Conservation (phyloP, 345 rosid genomes). For the Populus davidiana region DNA sequence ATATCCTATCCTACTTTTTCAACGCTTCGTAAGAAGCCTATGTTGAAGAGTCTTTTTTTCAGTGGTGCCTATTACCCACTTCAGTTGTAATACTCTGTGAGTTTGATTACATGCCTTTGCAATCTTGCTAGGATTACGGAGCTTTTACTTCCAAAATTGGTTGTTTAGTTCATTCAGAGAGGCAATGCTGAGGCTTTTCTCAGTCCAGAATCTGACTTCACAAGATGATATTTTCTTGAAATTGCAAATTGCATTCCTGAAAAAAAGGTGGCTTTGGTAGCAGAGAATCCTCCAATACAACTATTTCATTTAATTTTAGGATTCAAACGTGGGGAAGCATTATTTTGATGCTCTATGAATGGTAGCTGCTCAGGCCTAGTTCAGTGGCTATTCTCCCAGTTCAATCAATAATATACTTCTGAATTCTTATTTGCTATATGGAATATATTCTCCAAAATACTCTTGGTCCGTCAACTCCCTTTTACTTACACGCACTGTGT, state of each 20-base stretch:
- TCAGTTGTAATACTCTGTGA: neutral
- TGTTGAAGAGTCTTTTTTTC: neutral
- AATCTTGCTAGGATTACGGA: neutral
- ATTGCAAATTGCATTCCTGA: neutral
- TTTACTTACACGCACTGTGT: neutral
- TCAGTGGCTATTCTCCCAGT: neutral
- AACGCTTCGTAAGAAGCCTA: neutral
- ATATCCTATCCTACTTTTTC: neutral
- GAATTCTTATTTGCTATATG: neutral
- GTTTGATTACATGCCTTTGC: neutral
- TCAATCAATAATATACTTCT: neutral
- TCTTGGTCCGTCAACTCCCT: neutral
- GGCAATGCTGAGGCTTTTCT: neutral
- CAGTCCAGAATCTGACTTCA: neutral
- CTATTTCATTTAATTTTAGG: neutral
- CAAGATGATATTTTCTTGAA: neutral
- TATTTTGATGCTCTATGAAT: neutral
- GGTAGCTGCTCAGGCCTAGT: neutral
- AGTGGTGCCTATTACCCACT: neutral
- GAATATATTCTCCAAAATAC: neutral
- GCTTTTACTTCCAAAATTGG: neutral
- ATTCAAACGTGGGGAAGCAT: neutral
- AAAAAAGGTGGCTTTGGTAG: neutral
- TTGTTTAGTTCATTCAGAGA: neutral
- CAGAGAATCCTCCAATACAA: neutral